Percentiles rank a stretch among this genome's conserved stretches.
phyloP scores from a whole-genome alignment of 2,329 filamentous ascomycete species.

The Colletotrichum camelliae region DNA sequence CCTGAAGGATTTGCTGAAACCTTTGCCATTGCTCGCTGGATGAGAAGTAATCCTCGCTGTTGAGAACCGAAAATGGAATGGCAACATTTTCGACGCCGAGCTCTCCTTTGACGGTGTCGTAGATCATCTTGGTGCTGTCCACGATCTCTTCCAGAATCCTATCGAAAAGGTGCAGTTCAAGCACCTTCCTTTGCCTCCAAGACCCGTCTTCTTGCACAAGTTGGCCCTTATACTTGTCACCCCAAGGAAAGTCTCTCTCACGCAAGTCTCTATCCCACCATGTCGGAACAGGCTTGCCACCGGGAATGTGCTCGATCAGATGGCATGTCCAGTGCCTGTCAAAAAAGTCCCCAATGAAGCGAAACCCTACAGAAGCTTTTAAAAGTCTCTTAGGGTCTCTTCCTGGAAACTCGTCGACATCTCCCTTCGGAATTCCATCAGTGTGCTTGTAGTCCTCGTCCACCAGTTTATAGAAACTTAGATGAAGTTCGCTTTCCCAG shows the following conservation, averaged over 20 bases:
- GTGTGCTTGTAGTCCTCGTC: accelerated
- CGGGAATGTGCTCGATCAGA: neutral
- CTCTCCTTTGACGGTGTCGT: neutral
- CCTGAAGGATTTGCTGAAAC: neutral
- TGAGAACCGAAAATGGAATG: neutral
- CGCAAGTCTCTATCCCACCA: accelerated
- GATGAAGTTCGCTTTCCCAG: neutral
- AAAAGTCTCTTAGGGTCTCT: neutral
- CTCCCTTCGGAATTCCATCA: neutral
- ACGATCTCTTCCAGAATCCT: neutral
- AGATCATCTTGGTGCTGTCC: neutral
- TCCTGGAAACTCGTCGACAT: neutral
- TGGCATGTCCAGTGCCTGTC: neutral
- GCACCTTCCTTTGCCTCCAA: neutral
- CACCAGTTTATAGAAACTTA: neutral
- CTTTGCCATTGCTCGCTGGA: neutral
- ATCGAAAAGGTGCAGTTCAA: neutral
- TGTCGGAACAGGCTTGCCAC: neutral
- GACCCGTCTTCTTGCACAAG: neutral
- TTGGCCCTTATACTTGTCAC: neutral
- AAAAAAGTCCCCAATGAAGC: neutral
- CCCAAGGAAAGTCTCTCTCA: neutral
- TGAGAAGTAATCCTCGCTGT: neutral
- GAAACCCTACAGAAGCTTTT: accelerated
- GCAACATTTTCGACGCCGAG: neutral